Evolutionary conservation across 192 early-diverging fungal genomes (phyloP).

Genomic region (Coemansia sp.): DNA sequence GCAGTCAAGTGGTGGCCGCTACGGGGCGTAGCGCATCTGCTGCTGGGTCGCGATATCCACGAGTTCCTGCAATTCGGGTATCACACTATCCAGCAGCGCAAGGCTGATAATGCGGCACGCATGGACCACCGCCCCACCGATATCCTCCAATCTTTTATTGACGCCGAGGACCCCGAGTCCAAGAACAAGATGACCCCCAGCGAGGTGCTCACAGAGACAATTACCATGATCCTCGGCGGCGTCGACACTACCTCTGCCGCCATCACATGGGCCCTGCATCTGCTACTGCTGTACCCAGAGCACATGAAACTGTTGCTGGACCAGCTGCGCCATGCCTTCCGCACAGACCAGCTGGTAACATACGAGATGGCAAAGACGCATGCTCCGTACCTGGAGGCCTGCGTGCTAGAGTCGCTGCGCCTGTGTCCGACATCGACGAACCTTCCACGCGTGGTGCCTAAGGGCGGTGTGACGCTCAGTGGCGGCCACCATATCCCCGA

Average conservation of each 20-base stretch:
- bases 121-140: constrained; percentile 12
- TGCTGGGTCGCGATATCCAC: constrained; percentile 18
- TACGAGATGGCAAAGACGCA: constrained; percentile 25
- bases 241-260: constrained; percentile 37
- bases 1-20: constrained; percentile 30
- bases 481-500: constrained; percentile 26
- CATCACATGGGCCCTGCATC: constrained; percentile 34
- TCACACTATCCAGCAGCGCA: constrained; percentile 23
- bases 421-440: constrained; percentile 37
- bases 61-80: constrained; percentile 30
- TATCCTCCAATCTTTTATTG: constrained; percentile 43
- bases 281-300: constrained; percentile 42
- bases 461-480: constrained; percentile 31
- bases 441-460: constrained; percentile 34
- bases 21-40: neutral
- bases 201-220: constrained; percentile 37
- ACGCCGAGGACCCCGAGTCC: constrained; percentile 33
- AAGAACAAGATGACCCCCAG: constrained; percentile 27
- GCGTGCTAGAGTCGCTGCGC: constrained; percentile 42
- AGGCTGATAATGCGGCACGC: constrained; percentile 6
- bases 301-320: constrained; percentile 8
- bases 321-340: constrained; percentile 24
- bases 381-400: constrained; percentile 41
- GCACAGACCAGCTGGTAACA: constrained; percentile 14
- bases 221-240: constrained; percentile 39